phyloP scores from a whole-genome alignment of 306 rosid species.

The Hippophae gyantsensis region DNA sequence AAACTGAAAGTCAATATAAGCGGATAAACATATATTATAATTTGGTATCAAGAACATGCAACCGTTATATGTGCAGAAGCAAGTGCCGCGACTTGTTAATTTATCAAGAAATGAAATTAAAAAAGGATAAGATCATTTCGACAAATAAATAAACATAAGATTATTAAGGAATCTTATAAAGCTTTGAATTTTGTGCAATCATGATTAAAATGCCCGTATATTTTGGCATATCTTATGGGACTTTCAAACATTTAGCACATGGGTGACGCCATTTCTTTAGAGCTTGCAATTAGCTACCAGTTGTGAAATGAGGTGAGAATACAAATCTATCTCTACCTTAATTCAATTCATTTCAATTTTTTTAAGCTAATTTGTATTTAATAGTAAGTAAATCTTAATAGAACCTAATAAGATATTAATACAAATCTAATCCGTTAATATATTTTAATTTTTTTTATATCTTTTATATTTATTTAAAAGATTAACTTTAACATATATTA shows the following conservation, averaged over 20 bases:
- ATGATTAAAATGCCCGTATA: conserved; percentile 21
- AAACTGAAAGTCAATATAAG: not conserved
- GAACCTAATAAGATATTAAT: too few species aligned
- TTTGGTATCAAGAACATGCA: not conserved
- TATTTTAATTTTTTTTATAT: too few species aligned
- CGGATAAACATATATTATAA: conserved; percentile 5
- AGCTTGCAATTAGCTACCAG: not conserved
- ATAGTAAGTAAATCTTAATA: too few species aligned
- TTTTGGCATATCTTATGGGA: conserved; percentile 37
- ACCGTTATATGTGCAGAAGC: conserved; percentile 13
- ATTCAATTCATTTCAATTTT: too few species aligned
- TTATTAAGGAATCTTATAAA: conserved; percentile 12
- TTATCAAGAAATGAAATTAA: conserved; percentile 19
- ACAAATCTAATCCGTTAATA: too few species aligned
- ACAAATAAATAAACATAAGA: not conserved
- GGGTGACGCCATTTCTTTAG: conserved; percentile 26
- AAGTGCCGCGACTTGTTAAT: conserved; percentile 18
- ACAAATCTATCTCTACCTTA: too few species aligned
- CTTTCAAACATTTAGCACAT: conserved; percentile 27
- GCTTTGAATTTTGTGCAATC: conserved; percentile 11
- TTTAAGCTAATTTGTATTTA: too few species aligned
- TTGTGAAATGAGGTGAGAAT: too few species aligned
- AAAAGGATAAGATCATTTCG: not conserved
- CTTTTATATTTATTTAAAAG: too few species aligned
- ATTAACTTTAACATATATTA: too few species aligned